Base-by-base conservation (phyloP, 1,284 basidiomycete genomes). In the Ustilago crameri region DNA sequence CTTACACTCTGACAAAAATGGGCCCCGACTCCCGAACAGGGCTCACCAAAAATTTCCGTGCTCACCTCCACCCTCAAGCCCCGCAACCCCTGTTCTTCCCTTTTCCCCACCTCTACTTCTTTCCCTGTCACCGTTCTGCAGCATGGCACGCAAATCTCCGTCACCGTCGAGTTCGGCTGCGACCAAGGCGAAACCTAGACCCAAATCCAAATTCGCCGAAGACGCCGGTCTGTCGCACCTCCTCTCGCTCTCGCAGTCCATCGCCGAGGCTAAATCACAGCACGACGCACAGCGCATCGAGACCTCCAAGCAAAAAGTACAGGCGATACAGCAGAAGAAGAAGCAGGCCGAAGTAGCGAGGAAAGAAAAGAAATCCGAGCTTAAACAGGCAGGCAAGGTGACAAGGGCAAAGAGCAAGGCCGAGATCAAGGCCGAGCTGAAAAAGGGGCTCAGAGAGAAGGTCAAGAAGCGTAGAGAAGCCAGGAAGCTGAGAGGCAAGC, bases 361-460 rank as follows among this genome's bases (percentile, higher is more conserved):
- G 30, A 42, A 53, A 23, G 46, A 43, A 9, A 50, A 18, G 5
- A 32, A 42, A 9, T n/a, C 51, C 8, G 18, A 38, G n/a, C 20
- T 32, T 12, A 41, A 46, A 3, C 15, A 22, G 8, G 45, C 9
- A 38, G 47, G 17, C 23, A 17, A n/a, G n/a, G n/a, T 23, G n/a
- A 40, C 26, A 12, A 59, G 44, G 18, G 34, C 43, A 12, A 57
- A 72, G 44, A 63, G 42, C 24, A 67, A 64, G 30, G 69, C 64
- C 1, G 52, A 72, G 40, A 72, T 72, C 69, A 72, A 72, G 40
- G 53, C 56, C 1, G 48, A 47, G 3, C 41, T 72, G 40, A 72
- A 72, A 50, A 41, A 50, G n/a, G 22, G 42, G 4, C n/a, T 24
- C n/a, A 26, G 69, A 4, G 49, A 63, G 15, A 72, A 72, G 50